Conservation (phyloP, 768 basidiomycete genomes). For the Lactarius hatsudake region DNA sequence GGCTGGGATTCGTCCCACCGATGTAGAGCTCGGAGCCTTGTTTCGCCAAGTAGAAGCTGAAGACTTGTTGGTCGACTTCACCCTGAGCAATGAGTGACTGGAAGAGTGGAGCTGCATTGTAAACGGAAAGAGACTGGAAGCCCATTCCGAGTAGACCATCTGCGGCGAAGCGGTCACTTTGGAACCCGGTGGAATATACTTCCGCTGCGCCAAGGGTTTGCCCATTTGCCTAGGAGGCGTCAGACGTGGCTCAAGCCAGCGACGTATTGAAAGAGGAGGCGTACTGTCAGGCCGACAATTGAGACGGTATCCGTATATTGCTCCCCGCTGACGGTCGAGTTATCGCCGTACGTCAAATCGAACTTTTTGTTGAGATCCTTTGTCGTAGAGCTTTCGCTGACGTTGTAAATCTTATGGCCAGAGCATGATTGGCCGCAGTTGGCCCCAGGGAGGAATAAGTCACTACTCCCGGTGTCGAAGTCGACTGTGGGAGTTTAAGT, state of each 20-base stretch:
- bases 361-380: constrained; percentile 32
- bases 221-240: constrained; percentile 27
- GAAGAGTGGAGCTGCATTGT: constrained; percentile 31
- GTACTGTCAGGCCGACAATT: constrained; percentile 37
- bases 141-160: constrained; percentile 48
- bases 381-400: constrained; percentile 25
- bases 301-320: constrained; percentile 45
- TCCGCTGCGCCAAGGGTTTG: constrained; percentile 49
- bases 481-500: constrained; percentile 30
- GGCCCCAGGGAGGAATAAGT: constrained; percentile 37
- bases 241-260: background rate
- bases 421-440: constrained; percentile 34
- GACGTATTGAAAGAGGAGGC: background rate
- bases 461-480: constrained; percentile 38
- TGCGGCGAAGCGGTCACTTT: constrained; percentile 31
- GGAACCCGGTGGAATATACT: constrained; percentile 38
- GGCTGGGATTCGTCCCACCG: constrained; percentile 9
- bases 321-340: constrained; percentile 39
- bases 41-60: constrained; percentile 47
- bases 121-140: constrained; percentile 32
- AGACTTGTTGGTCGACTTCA: constrained; percentile 37
- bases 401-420: constrained; percentile 12
- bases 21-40: constrained; percentile 30
- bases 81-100: constrained; percentile 43
- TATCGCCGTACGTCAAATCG: constrained; percentile 40